A percentile compares a stretch with the other conserved stretches of the same genome.
These are phyloP conservation scores for Fusarium domesticum DNA, from an alignment of 2,329 filamentous ascomycete genomes.

Conservation along the genomic window DNA sequence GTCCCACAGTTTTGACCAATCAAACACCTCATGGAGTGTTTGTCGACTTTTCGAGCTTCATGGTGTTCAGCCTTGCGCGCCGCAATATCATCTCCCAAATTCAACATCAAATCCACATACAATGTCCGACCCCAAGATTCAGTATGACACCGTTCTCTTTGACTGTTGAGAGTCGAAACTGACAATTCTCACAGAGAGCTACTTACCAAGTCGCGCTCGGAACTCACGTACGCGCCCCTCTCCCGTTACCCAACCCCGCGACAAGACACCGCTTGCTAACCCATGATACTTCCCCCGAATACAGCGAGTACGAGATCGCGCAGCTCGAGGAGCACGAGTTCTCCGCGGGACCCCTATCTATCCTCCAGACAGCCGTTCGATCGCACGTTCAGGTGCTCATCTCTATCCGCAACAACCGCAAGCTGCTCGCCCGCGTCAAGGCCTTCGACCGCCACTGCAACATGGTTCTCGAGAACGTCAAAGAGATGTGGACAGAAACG, in stretches of 20 bases:
- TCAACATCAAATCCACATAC: slow-evolving; percentile 20
- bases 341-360: slow-evolving; percentile 63
- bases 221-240: slow-evolving; percentile 71
- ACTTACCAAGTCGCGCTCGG: slow-evolving; percentile 80
- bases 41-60: slow-evolving; percentile 34
- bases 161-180: slow-evolving; percentile 17
- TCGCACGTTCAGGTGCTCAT: slow-evolving; percentile 95
- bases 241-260: slow-evolving; percentile 12
- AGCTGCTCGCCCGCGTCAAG: slow-evolving; percentile 94
- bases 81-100: slow-evolving; percentile 18
- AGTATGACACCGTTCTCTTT: slow-evolving; percentile 47
- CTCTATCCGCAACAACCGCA: slow-evolving; percentile 96
- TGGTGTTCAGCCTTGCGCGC: slow-evolving; percentile 35
- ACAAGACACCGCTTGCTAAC: slow-evolving; percentile 21
- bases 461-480: slow-evolving; percentile 93
- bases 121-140: slow-evolving; percentile 70
- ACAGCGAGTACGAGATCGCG: slow-evolving; percentile 85
- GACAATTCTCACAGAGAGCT: slow-evolving; percentile 64
- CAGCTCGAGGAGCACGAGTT: slow-evolving; percentile 62
- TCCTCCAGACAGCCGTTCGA: slow-evolving; percentile 94
- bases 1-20: slow-evolving; percentile 27
- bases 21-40: slow-evolving; percentile 15
- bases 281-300: slow-evolving; percentile 2
- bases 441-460: slow-evolving; percentile 99
- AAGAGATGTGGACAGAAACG: slow-evolving; percentile 99